Conservation (phyloP, 2,329 filamentous ascomycete genomes). For the Clarireedia paspali region DNA sequence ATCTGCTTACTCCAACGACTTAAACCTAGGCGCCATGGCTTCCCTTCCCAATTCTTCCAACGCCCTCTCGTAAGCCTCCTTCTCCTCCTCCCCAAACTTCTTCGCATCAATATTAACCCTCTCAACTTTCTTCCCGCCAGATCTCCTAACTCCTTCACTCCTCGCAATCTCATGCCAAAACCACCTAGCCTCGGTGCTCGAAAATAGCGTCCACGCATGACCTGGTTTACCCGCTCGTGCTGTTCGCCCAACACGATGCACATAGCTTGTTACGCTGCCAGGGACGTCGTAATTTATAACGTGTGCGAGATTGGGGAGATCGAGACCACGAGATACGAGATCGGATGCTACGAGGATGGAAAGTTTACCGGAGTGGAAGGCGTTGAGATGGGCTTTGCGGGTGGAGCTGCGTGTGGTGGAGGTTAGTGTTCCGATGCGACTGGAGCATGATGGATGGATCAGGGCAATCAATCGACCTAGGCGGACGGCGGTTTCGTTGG, state of each 20-base stretch:
- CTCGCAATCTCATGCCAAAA: conserved; percentile 80
- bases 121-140: conserved; percentile 33
- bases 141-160: conserved; percentile 41
- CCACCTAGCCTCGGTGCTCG: conserved; percentile 71
- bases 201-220: conserved; percentile 79
- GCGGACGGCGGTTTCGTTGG: conserved; percentile 80
- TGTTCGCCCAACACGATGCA: conserved; percentile 87
- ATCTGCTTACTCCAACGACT: not conserved
- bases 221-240: conserved; percentile 72
- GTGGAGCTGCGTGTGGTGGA: conserved; percentile 69
- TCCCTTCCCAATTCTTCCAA: conserved; percentile 32
- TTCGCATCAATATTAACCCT: conserved; percentile 36
- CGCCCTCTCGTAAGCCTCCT: conserved; percentile 41
- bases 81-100: conserved; percentile 33
- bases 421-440: conserved; percentile 61
- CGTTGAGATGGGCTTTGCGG: conserved; percentile 57
- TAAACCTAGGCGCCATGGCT: conserved; percentile 7
- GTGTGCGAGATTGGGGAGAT: conserved; percentile 69
- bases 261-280: conserved; percentile 70
- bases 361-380: conserved; percentile 55
- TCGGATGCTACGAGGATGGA: conserved; percentile 84
- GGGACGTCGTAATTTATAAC: conserved; percentile 95
- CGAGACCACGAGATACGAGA: conserved; percentile 84
- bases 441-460: conserved; percentile 50
- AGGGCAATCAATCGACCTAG: conserved; percentile 71